phyloP scores from a whole-genome alignment of 2,329 filamentous ascomycete genomes.

The Chaetomiaceae sp. region DNA sequence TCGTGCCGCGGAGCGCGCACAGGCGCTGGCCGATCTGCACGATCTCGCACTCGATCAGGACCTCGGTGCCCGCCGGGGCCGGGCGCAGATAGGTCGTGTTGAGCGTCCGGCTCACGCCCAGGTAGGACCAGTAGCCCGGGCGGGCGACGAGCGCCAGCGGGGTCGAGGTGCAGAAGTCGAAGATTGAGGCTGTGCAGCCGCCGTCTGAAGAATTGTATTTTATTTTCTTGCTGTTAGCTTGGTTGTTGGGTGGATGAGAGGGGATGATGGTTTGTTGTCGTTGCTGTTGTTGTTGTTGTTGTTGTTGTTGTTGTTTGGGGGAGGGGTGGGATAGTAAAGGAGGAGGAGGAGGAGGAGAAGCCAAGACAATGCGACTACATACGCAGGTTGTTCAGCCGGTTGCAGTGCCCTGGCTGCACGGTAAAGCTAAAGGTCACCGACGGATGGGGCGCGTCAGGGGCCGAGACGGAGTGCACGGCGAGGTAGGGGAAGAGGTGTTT shows the following conservation, averaged over 20 bases:
- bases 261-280: too few relatives aligned
- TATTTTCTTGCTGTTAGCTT: background rate
- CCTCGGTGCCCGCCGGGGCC: conserved; percentile 46
- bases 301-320: background rate
- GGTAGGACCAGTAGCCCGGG: conserved; percentile 56
- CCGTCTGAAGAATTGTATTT: conserved; percentile 47
- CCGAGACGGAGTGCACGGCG: conserved; percentile 36
- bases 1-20: conserved; percentile 49
- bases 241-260: background rate
- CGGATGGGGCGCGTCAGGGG: conserved; percentile 34
- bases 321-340: background rate
- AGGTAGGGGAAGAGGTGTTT: conserved; percentile 39
- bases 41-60: conserved; percentile 54
- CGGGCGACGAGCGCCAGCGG: conserved; percentile 52
- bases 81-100: conserved; percentile 65
- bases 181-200: conserved; percentile 61
- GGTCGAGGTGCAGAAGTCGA: conserved; percentile 62
- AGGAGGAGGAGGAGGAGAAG: background rate
- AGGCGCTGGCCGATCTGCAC: conserved; percentile 54
- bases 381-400: conserved; percentile 49
- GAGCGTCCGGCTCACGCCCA: conserved; percentile 63
- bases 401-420: conserved; percentile 46
- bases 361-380: background rate
- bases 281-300: too few relatives aligned
- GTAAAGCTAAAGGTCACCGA: conserved; percentile 32